These are phyloP conservation scores for Mycena sp. DNA, from an alignment of 1,284 basidiomycete genomes.

Conservation along the genomic window DNA sequence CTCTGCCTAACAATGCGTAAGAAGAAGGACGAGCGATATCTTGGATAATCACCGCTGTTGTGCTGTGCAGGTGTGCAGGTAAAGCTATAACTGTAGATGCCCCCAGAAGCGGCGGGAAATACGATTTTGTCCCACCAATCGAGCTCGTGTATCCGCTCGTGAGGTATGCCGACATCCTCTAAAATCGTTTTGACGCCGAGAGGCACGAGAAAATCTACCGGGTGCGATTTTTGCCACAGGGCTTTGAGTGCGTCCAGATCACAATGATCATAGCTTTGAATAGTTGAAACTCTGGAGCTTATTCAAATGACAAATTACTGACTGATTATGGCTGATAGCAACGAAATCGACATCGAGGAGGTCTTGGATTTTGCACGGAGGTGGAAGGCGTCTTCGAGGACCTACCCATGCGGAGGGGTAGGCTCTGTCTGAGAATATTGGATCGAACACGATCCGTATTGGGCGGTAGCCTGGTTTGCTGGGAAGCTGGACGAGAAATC, in stretches of 20 bases:
- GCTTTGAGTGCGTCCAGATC: conserved; percentile 35
- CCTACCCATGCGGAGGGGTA: conserved; percentile 63
- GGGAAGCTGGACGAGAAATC: conserved; percentile 75
- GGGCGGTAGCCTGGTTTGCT: conserved; percentile 53
- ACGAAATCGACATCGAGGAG: conserved; percentile 75
- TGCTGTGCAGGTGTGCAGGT: conserved; percentile 44
- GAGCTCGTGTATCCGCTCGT: conserved; percentile 59
- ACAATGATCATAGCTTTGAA: conserved; percentile 50
- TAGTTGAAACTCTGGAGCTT: no score
- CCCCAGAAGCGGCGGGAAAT: conserved; percentile 32
- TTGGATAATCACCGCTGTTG: conserved; percentile 31
- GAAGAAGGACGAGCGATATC: conserved; percentile 51
- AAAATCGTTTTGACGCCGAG: conserved; percentile 58
- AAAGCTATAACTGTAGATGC: conserved; percentile 12
- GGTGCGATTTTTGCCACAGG: conserved; percentile 44
- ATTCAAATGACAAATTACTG: conserved; percentile 48
- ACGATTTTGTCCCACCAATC: conserved; percentile 76
- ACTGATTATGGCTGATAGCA: conserved; percentile 77
- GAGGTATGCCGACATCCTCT: conserved; percentile 53
- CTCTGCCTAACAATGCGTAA: conserved; percentile 64
- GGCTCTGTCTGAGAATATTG: conserved; percentile 72
- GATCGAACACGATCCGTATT: conserved; percentile 75
- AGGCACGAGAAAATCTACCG: conserved; percentile 69
- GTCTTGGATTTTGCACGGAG: conserved; percentile 68
- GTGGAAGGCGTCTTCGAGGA: conserved; percentile 64